A percentile compares a stretch with the other conserved stretches of the same genome.
phyloP scores from a whole-genome alignment of 257 asterid genomes.

The Plantago ovata region DNA sequence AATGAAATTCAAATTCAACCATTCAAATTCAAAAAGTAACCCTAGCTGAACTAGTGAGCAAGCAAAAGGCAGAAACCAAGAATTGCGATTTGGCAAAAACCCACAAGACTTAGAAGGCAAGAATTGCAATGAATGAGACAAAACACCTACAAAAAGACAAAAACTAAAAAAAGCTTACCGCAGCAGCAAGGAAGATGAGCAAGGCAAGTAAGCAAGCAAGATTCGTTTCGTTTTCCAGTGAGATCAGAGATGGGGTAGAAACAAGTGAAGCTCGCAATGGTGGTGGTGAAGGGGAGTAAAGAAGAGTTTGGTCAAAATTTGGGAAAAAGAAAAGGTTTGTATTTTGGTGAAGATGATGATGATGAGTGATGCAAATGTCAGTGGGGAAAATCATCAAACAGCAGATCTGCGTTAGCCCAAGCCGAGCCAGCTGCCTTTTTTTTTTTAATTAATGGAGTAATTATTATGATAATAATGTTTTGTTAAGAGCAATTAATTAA shows the following conservation, averaged over 20 bases:
- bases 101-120: conserved; percentile 62
- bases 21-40: conserved; percentile 43
- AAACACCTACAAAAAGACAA: conserved; percentile 22
- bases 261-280: conserved; percentile 1
- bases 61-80: conserved; percentile 18
- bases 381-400: conserved; percentile 38
- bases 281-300: conserved; percentile 4
- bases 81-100: conserved; percentile 42
- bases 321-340: background rate
- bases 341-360: background rate
- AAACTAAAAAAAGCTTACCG: conserved; percentile 19
- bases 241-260: conserved; percentile 25
- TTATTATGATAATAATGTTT: no score
- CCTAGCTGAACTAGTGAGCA: conserved; percentile 44
- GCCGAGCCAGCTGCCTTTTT: background rate
- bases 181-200: conserved; percentile 24
- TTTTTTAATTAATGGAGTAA: no score
- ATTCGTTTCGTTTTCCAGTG: conserved; percentile 13
- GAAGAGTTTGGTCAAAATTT: conserved; percentile 27
- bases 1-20: conserved; percentile 18
- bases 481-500: no score
- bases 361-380: background rate
- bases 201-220: background rate
- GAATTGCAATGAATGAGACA: conserved; percentile 29
- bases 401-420: conserved; percentile 38